These are phyloP conservation scores for Lecanicillium sp. DNA, from an alignment of 2,329 filamentous ascomycete genomes.

Conservation along the genomic window DNA sequence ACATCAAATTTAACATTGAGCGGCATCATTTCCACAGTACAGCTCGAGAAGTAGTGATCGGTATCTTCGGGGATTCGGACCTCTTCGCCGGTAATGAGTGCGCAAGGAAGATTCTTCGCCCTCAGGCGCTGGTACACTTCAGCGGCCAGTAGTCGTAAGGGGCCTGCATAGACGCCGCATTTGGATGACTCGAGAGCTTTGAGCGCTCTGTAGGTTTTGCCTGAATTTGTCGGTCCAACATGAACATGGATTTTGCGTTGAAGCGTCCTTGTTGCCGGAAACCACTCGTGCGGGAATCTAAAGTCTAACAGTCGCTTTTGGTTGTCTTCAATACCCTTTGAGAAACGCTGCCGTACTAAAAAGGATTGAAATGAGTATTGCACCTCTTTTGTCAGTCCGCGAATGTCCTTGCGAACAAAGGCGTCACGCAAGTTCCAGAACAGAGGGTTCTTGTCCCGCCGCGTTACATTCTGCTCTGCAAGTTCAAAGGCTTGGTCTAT, in stretches of 20 bases:
- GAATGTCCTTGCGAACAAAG: constrained; percentile 45
- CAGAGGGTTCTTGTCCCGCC: constrained; percentile 40
- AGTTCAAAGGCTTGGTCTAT: constrained; percentile 35
- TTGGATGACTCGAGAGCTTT: constrained; percentile 71
- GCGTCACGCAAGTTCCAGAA: constrained; percentile 53
- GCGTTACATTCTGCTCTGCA: constrained; percentile 30
- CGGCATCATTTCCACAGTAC: constrained; percentile 84
- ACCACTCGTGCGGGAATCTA: constrained; percentile 89
- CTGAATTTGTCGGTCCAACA: constrained; percentile 94
- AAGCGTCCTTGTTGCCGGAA: constrained; percentile 69
- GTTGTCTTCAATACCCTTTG: constrained; percentile 44
- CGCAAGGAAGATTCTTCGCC: constrained; percentile 68
- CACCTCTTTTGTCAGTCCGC: constrained; percentile 49
- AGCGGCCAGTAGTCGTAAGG: constrained; percentile 79
- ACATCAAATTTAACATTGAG: constrained; percentile 62
- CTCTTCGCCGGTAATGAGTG: constrained; percentile 87
- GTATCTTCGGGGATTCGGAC: constrained; percentile 57
- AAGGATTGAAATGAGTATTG: constrained; percentile 62
- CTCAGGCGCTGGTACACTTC: constrained; percentile 88
- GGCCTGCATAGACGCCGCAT: constrained; percentile 82
- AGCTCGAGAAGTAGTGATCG: constrained; percentile 61
- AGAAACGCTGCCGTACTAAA: constrained; percentile 49
- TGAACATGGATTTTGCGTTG: constrained; percentile 85
- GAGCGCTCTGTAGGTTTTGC: constrained; percentile 92
- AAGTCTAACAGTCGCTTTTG: constrained; percentile 70